Evolutionary conservation across 2,329 filamentous ascomycete genomes (phyloP).

Genomic region (Penicillium decumbens): DNA sequence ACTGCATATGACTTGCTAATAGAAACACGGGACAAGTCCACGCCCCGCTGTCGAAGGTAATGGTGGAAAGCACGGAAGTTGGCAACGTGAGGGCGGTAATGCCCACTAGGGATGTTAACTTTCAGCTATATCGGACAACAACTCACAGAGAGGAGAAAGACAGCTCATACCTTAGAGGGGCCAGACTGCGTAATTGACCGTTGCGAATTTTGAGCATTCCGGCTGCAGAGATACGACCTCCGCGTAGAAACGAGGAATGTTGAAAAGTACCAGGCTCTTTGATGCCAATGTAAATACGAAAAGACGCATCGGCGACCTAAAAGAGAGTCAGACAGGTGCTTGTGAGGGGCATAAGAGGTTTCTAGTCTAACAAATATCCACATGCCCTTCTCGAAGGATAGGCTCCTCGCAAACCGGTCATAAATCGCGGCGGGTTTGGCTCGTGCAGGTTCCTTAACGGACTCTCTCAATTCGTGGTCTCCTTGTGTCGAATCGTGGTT

Average conservation of each 20-base stretch:
- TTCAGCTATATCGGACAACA: background rate
- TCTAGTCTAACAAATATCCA: conserved; percentile 71
- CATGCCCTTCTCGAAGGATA: conserved; percentile 76
- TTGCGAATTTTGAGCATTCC: conserved; percentile 75
- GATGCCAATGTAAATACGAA: conserved; percentile 77
- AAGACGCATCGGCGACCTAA: conserved; percentile 65
- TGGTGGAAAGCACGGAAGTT: conserved; percentile 81
- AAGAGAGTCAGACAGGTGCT: too few species aligned
- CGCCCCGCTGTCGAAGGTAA: conserved; percentile 65
- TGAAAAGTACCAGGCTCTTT: conserved; percentile 86
- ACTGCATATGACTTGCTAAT: conserved; percentile 79
- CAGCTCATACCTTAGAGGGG: conserved; percentile 47
- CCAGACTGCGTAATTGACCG: conserved; percentile 69
- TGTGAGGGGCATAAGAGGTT: background rate
- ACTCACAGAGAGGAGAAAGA: background rate
- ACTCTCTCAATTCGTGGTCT: conserved; percentile 57
- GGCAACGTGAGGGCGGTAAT: conserved; percentile 76
- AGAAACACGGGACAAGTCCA: conserved; percentile 72
- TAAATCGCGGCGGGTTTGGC: conserved; percentile 68
- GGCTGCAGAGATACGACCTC: conserved; percentile 73
- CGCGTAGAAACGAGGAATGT: conserved; percentile 83
- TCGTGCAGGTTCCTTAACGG: conserved; percentile 59
- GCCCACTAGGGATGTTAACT: conserved; percentile 56
- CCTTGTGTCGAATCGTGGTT: conserved; percentile 57
- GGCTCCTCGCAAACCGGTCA: conserved; percentile 67